These are phyloP conservation scores for Arthrobotrys iridis DNA, from an alignment of 2,329 filamentous ascomycete genomes.

Conservation along the genomic window DNA sequence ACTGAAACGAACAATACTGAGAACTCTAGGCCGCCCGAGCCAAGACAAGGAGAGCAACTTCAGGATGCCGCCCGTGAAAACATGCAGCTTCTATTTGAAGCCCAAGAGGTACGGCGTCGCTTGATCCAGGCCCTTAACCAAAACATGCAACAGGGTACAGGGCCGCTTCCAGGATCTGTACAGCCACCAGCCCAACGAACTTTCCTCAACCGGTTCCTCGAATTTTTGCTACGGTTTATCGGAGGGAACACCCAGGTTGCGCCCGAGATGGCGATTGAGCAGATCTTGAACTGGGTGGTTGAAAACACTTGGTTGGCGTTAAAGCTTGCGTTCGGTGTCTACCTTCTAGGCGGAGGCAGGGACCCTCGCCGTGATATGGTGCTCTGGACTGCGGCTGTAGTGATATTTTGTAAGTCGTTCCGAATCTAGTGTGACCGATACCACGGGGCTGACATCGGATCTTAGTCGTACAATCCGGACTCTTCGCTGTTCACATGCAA, in stretches of 20 bases:
- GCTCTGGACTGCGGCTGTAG: conserved; percentile 54
- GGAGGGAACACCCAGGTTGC: neutral
- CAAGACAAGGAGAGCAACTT: too few species aligned
- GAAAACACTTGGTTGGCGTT: conserved; percentile 56
- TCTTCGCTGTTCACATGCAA: conserved; percentile 53
- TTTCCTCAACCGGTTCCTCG: neutral
- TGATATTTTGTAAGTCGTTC: conserved; percentile 56
- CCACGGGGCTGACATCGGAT: neutral
- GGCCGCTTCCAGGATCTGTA: too few species aligned
- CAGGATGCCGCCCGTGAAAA: neutral
- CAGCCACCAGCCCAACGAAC: too few species aligned
- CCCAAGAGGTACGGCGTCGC: too few species aligned
- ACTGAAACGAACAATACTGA: neutral
- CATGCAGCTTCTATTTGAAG: too few species aligned
- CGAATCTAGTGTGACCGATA: neutral
- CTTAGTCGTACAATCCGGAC: conserved; percentile 58
- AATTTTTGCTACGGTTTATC: neutral
- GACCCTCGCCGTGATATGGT: conserved; percentile 56
- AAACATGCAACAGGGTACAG: too few species aligned
- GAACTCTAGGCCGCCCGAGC: too few species aligned
- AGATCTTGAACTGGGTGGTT: conserved; percentile 27
- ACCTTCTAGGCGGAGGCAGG: conserved; percentile 56
- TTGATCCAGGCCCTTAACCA: too few species aligned
- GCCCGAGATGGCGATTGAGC: conserved; percentile 5
- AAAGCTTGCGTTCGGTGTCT: conserved; percentile 55